These are phyloP conservation scores for Trichoderma citrinoviride DNA, from an alignment of 2,329 filamentous ascomycete species.

Conservation along the genomic window DNA sequence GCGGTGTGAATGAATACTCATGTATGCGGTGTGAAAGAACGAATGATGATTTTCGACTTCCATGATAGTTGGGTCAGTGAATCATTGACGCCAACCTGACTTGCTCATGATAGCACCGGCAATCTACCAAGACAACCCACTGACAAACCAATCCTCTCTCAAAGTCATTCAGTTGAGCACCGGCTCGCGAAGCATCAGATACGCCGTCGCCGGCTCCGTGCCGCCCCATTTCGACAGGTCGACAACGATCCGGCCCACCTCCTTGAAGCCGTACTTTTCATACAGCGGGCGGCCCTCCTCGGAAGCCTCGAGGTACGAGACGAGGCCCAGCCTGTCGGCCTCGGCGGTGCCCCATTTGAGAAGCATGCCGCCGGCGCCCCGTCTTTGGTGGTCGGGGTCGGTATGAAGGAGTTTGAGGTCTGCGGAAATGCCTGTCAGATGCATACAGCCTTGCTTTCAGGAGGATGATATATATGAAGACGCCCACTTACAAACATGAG, in stretches of 20 bases:
- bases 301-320: conserved; percentile 39
- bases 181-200: conserved; percentile 30
- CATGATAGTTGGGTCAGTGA: too few species aligned
- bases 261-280: conserved; percentile 37
- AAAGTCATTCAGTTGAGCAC: background rate
- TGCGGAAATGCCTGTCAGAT: conserved; percentile 17
- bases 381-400: conserved; percentile 37
- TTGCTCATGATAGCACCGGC: too few species aligned
- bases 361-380: conserved; percentile 37
- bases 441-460: too few species aligned
- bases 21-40: background rate
- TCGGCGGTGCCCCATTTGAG: conserved; percentile 37
- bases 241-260: conserved; percentile 28
- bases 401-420: conserved; percentile 41
- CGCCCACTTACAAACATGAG: conserved; percentile 36
- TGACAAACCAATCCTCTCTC: too few species aligned
- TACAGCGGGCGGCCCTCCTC: conserved; percentile 35
- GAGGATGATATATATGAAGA: too few species aligned
- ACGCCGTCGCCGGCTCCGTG: conserved; percentile 23
- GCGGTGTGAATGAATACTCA: background rate
- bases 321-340: conserved; percentile 38
- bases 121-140: background rate
- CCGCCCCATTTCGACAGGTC: conserved; percentile 35
- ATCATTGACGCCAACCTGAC: too few species aligned
- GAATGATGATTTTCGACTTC: too few species aligned